These are phyloP conservation scores for Vitellaria paradoxa DNA, from an alignment of 179 eudicot species.

Conservation along the genomic window DNA sequence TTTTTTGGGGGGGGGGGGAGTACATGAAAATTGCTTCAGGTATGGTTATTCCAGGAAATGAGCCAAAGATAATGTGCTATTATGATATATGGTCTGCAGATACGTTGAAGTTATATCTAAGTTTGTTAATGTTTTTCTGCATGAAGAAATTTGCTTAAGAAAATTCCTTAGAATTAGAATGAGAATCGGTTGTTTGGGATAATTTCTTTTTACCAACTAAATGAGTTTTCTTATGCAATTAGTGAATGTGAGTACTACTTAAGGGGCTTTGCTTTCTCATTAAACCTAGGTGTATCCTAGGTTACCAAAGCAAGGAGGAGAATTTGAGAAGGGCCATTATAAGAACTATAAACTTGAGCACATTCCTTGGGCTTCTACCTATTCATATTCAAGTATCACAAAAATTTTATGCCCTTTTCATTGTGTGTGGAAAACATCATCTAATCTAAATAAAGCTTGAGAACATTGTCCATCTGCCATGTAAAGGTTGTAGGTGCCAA, in stretches of 20 bases:
- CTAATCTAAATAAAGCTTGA: too few species aligned
- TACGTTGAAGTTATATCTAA: not conserved
- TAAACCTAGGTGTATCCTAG: not conserved
- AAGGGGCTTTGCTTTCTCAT: not conserved
- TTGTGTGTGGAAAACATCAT: not conserved
- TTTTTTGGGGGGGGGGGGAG: too few species aligned
- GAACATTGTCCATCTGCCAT: too few species aligned
- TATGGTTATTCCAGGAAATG: not conserved
- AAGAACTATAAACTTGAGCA: not conserved
- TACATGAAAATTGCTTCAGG: not conserved
- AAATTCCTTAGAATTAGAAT: not conserved
- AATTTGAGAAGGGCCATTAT: not conserved
- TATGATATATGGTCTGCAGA: not conserved
- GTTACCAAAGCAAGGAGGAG: not conserved
- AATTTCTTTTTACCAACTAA: not conserved
- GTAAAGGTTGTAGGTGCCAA: too few species aligned
- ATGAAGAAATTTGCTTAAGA: not conserved
- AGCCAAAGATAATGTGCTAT: not conserved
- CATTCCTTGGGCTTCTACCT: not conserved
- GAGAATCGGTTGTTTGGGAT: not conserved
- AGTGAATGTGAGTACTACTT: not conserved
- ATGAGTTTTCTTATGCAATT: not conserved
- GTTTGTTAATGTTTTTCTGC: not conserved
- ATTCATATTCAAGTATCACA: not conserved
- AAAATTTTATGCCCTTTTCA: not conserved